phyloP scores from a whole-genome alignment of 345 rosid species.

The Salix caprea region DNA sequence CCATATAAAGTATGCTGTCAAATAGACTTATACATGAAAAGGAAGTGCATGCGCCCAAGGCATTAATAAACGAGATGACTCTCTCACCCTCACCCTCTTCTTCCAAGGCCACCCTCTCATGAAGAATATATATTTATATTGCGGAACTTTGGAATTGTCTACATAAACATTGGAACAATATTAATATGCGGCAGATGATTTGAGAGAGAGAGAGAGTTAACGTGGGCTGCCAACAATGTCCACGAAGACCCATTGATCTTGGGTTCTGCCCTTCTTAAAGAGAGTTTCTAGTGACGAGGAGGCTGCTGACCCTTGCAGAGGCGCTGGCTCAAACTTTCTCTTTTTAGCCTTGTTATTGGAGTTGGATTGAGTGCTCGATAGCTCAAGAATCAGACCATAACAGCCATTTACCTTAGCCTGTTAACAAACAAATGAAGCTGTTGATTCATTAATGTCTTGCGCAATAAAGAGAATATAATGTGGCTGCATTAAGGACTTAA shows the following conservation, averaged over 20 bases:
- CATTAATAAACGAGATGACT: not conserved
- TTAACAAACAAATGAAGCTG: not conserved
- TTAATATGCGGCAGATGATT: not conserved
- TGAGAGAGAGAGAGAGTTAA: constrained; percentile 12
- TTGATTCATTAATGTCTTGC: not conserved
- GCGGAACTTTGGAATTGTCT: constrained; percentile 37
- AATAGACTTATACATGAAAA: constrained; percentile 22
- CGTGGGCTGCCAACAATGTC: constrained; percentile 37
- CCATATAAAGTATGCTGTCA: constrained; percentile 18
- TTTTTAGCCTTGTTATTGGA: not conserved
- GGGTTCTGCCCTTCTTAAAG: constrained; percentile 55
- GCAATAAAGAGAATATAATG: not conserved
- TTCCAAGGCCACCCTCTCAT: constrained; percentile 9
- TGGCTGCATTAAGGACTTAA: not conserved
- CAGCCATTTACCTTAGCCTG: constrained; percentile 24
- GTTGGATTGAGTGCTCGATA: not conserved
- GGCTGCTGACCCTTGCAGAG: constrained; percentile 13
- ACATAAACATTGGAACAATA: not conserved
- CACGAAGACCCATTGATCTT: constrained; percentile 35
- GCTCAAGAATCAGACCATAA: constrained; percentile 14
- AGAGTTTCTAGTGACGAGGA: constrained; percentile 32
- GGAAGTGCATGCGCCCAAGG: constrained; percentile 11
- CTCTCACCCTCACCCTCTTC: constrained; percentile 8
- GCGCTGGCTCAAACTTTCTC: constrained; percentile 16
- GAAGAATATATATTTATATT: not conserved